Base-by-base conservation (phyloP, 257 asterid species). In the Cordia subcordata region DNA sequence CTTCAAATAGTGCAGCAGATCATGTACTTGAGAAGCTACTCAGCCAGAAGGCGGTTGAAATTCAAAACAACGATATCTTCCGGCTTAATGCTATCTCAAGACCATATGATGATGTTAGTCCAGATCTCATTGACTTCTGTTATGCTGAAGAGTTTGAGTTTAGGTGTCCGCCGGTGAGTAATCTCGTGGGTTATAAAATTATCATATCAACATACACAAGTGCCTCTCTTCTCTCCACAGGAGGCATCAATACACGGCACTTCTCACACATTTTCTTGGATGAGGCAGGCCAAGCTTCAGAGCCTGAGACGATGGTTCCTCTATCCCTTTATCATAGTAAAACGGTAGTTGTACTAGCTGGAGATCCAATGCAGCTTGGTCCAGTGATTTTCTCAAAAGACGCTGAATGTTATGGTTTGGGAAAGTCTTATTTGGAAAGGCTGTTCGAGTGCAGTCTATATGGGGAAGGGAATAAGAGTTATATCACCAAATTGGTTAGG, bases 261-360 rank as follows among this genome's bases (percentile, higher is more conserved):
- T 93, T 93, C 70, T 78, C 94, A 4, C 81, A 85, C 61, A 66
- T 93, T 63, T 85, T 93, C 88, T 79, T 93, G 79, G 99, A 93
- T 53, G 99, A 93, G 78, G 99, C 99, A 6, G 99, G 94, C 39
- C 99, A 93, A 67, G 96, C 97, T 72, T 86, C 95, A 5, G 97
- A 93, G 83, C 99, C 99, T 8, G 99, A 93, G 51, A 75, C 96
- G 47, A 78, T 93, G 99, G 80, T 93, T 62, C 94, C 99, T 22
- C 56, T 93, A 10, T 72, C 99, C 47, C 84, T 84, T 56, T 70
- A 79, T 57, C 47, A 69, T 20, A 60, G 49, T 39, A 49, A 53
- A 22, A 75, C 93, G 1, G 80, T 80, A 8, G 82, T 81, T 54
- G 84, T 87, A 60, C 96, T 93, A 64, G 97, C 99, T 0, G 99